These are phyloP conservation scores for Trametes sanguinea DNA, from an alignment of 768 basidiomycete species.

Conservation along the genomic window DNA sequence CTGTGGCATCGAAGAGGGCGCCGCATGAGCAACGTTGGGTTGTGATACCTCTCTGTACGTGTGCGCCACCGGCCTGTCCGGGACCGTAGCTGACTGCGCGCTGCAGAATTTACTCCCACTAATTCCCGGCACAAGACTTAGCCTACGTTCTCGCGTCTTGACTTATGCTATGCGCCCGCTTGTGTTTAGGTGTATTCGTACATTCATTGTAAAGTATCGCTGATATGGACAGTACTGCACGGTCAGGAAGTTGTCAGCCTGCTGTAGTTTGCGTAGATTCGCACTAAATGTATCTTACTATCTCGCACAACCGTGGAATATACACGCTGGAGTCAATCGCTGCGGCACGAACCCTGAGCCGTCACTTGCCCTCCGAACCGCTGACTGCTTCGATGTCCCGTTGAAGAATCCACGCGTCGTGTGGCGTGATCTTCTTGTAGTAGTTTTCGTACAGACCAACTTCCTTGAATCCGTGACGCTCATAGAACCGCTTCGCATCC, in stretches of 20 bases:
- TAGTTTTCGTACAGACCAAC: conserved; percentile 67
- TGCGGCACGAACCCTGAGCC: background rate
- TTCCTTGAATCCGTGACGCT: conserved; percentile 78
- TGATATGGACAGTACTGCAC: conserved; percentile 23
- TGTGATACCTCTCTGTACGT: conserved; percentile 14
- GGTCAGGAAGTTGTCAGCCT: conserved; percentile 19
- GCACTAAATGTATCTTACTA: conserved; percentile 23
- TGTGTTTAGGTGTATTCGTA: conserved; percentile 25
- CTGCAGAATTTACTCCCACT: conserved; percentile 27
- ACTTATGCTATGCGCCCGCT: conserved; percentile 21
- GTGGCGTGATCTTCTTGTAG: conserved; percentile 87
- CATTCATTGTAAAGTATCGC: conserved; percentile 25
- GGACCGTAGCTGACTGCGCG: conserved; percentile 5
- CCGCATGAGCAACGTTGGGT: conserved; percentile 20
- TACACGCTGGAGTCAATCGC: conserved; percentile 9
- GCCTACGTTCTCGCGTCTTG: conserved; percentile 24
- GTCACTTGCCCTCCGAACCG: conserved; percentile 12
- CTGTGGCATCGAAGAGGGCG: conserved; percentile 69
- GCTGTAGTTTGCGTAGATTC: conserved; percentile 21
- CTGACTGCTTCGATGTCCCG: conserved; percentile 41
- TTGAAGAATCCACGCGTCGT: conserved; percentile 87
- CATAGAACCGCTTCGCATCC: conserved; percentile 80
- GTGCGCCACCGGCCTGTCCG: background rate
- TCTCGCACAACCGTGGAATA: conserved; percentile 14
- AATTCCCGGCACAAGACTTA: conserved; percentile 24